These are phyloP conservation scores for Penicillium flavigenum DNA, from an alignment of 495 filamentous ascomycete genomes.

Conservation along the genomic window DNA sequence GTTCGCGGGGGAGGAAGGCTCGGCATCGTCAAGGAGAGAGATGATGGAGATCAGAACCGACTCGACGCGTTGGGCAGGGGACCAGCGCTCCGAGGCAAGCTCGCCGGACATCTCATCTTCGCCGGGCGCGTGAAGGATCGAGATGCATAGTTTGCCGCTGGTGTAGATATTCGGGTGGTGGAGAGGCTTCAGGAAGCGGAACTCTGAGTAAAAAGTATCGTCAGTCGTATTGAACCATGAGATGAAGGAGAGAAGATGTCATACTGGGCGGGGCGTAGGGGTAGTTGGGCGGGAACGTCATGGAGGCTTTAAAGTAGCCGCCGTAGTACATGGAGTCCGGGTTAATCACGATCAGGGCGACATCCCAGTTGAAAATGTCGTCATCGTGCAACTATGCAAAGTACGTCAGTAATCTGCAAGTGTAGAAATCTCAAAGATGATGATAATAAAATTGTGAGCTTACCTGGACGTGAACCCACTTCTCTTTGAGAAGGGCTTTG, in stretches of 20 bases:
- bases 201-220: conserved; percentile 47
- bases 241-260: conserved; percentile 1
- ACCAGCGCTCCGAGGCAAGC: conserved; percentile 85
- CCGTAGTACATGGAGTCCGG: conserved; percentile 87
- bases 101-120: conserved; percentile 92
- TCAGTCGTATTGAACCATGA: conserved; percentile 4
- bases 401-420: neutral
- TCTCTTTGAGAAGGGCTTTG: conserved; percentile 77
- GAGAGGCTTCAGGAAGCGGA: conserved; percentile 77
- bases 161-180: conserved; percentile 93
- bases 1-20: conserved; percentile 90
- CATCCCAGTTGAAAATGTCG: conserved; percentile 80
- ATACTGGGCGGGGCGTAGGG: conserved; percentile 79
- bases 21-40: conserved; percentile 90
- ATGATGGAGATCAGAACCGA: conserved; percentile 90
- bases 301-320: conserved; percentile 85
- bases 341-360: conserved; percentile 90
- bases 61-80: conserved; percentile 87
- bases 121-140: conserved; percentile 89
- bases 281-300: conserved; percentile 88
- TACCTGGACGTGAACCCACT: conserved; percentile 90
- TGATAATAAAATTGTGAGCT: conserved; percentile 18
- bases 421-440: neutral
- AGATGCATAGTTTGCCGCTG: conserved; percentile 91
- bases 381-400: conserved; percentile 60